These are phyloP conservation scores for Lunularia cruciata DNA, from an alignment of 225 moss, liverwort and hornwort genomes.

Conservation along the genomic window DNA sequence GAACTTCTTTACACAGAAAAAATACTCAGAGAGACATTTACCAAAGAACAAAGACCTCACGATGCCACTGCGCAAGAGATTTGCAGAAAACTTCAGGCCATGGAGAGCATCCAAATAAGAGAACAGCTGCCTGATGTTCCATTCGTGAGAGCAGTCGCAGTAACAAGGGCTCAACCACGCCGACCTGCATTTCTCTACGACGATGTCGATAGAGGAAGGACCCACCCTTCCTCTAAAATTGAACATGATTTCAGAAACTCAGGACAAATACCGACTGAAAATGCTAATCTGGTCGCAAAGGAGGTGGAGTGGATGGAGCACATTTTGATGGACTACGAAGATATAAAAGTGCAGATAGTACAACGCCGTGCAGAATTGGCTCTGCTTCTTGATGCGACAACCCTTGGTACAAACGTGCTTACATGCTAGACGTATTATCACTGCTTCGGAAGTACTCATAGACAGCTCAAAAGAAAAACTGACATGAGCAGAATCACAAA, in stretches of 20 bases:
- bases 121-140: not conserved
- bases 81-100: slow-evolving; percentile 21
- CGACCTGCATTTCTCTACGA: slow-evolving; percentile 44
- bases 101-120: not conserved
- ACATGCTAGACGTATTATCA: no score
- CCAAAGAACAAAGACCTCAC: no score
- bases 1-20: no score
- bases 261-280: not conserved
- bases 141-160: not conserved
- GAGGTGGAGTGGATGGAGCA: slow-evolving; percentile 55
- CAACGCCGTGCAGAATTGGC: slow-evolving; percentile 37
- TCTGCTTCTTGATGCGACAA: slow-evolving; percentile 23
- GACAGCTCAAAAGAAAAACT: no score
- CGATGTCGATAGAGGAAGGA: not conserved
- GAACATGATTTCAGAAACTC: not conserved
- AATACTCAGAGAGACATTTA: no score
- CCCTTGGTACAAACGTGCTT: slow-evolving; percentile 21
- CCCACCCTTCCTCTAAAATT: not conserved
- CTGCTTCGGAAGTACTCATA: no score
- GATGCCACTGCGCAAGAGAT: no score
- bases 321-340: slow-evolving; percentile 39
- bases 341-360: slow-evolving; percentile 35
- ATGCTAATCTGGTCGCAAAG: slow-evolving; percentile 31
- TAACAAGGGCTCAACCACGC: slow-evolving; percentile 38
- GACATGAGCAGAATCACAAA: no score